Percentiles rank a stretch among this genome's conserved stretches.
These are phyloP conservation scores for Trypanosoma melophagium DNA, from an alignment of 208 protist genomes.

Conservation along the genomic window DNA sequence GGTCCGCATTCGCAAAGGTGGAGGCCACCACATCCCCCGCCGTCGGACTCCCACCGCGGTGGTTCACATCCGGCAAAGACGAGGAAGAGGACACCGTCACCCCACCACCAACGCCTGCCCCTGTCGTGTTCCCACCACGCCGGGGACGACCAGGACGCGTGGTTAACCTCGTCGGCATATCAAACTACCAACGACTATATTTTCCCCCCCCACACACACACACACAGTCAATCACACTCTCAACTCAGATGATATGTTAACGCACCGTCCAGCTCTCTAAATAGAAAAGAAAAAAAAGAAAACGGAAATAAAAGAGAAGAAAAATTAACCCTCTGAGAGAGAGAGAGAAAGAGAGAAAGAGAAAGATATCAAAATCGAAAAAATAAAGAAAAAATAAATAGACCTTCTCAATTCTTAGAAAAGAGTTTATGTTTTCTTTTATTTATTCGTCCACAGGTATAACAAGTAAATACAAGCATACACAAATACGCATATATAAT, in stretches of 20 bases:
- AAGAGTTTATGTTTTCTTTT: no score
- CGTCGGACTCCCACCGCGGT: not conserved
- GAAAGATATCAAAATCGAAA: no score
- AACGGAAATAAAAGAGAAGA: not conserved
- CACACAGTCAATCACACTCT: not conserved
- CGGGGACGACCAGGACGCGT: not conserved
- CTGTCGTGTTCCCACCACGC: constrained; percentile 10
- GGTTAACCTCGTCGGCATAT: not conserved
- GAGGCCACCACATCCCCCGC: constrained; percentile 46
- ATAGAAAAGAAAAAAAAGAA: constrained; percentile 4
- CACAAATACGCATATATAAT: no score
- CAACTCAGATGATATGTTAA: not conserved
- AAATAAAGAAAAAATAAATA: not conserved
- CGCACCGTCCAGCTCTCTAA: not conserved
- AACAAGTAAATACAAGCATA: no score
- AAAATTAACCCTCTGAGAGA: not conserved
- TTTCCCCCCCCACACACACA: not conserved
- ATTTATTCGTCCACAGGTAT: no score
- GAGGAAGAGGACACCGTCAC: no score
- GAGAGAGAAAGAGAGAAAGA: not conserved
- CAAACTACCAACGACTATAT: not conserved
- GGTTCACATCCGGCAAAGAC: not conserved
- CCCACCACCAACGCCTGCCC: no score
- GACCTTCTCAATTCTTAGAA: not conserved
- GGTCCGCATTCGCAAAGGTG: constrained; percentile 62